Conservation (phyloP, 2,329 filamentous ascomycete species). For the Aspergillus pseudotamarii region DNA sequence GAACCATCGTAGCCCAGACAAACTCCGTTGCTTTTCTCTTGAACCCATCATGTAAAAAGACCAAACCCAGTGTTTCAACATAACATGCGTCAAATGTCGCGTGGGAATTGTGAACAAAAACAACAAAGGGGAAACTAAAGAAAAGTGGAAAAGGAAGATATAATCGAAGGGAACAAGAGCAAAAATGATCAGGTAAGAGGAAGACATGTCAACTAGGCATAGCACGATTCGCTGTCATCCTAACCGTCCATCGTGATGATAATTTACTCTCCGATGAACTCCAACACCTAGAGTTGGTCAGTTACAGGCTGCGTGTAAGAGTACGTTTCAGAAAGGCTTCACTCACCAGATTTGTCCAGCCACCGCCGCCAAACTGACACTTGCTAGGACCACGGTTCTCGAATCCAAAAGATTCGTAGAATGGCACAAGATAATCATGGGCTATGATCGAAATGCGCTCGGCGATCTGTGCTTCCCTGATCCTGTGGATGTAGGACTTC, state of each 20-base stretch:
- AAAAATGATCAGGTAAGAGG: constrained; percentile 12
- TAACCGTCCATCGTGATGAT: background rate
- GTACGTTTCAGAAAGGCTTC: background rate
- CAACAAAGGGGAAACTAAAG: constrained; percentile 10
- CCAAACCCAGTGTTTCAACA: constrained; percentile 18
- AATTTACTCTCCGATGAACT: constrained; percentile 29
- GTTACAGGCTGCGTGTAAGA: background rate
- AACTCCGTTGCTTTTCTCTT: constrained; percentile 41
- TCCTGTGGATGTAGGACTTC: constrained; percentile 75
- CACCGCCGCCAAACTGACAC: constrained; percentile 74
- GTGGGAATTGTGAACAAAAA: constrained; percentile 14
- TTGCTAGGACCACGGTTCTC: constrained; percentile 67
- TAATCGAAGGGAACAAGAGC: constrained; percentile 13
- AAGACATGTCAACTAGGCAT: constrained; percentile 1
- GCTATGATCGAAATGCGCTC: constrained; percentile 76
- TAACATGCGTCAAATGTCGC: constrained; percentile 21
- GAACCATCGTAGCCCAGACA: constrained; percentile 28
- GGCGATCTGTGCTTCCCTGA: constrained; percentile 69
- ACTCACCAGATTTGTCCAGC: constrained; percentile 80
- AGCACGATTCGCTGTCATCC: background rate
- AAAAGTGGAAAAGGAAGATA: constrained; percentile 17
- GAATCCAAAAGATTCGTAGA: constrained; percentile 79
- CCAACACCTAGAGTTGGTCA: constrained; percentile 30
- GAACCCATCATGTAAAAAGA: constrained; percentile 20
- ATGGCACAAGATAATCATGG: constrained; percentile 71